phyloP scores from a whole-genome alignment of 495 filamentous ascomycete species.

The Trichoderma virens region DNA sequence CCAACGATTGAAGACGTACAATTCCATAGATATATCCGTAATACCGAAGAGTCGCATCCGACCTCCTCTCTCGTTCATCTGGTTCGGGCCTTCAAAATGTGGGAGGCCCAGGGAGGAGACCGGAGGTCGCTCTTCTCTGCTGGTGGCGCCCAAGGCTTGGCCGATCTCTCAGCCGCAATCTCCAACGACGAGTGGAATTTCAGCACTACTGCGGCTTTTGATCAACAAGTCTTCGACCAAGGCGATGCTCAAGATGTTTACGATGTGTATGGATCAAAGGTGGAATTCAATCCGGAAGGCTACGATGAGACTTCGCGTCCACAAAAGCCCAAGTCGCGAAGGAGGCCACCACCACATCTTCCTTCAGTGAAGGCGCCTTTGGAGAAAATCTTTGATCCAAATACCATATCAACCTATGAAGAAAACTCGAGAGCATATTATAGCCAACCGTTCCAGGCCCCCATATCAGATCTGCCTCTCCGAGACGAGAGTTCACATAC shows the following conservation, averaged over 20 bases:
- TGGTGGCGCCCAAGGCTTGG: conserved; percentile 59
- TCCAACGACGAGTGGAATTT: conserved; percentile 83
- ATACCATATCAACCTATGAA: conserved; percentile 48
- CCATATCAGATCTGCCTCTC: conserved; percentile 45
- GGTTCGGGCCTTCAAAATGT: conserved; percentile 72
- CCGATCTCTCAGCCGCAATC: conserved; percentile 29
- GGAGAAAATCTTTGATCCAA: conserved; percentile 50
- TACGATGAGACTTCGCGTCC: conserved; percentile 34
- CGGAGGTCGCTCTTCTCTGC: conserved; percentile 74
- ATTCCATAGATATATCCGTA: conserved; percentile 53
- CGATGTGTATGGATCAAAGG: conserved; percentile 43
- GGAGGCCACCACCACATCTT: conserved; percentile 43
- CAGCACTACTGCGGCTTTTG: conserved; percentile 77
- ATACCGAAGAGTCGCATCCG: conserved; percentile 61
- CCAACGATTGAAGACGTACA: conserved; percentile 64
- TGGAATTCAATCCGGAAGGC: conserved; percentile 34
- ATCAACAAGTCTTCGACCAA: conserved; percentile 46
- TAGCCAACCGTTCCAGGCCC: conserved; percentile 28
- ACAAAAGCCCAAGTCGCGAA: conserved; percentile 35
- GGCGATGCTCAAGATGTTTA: conserved; percentile 39
- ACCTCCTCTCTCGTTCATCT: conserved; percentile 60
- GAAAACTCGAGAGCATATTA: conserved; percentile 47
- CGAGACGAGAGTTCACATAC: conserved; percentile 41
- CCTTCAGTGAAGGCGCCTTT: conserved; percentile 41
- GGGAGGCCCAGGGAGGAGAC: conserved; percentile 79